Evolutionary conservation across 176 grass and related monocot genomes (phyloP), one percentile per base, ranked within the genome.

Genomic region (Canna indica): DNA sequence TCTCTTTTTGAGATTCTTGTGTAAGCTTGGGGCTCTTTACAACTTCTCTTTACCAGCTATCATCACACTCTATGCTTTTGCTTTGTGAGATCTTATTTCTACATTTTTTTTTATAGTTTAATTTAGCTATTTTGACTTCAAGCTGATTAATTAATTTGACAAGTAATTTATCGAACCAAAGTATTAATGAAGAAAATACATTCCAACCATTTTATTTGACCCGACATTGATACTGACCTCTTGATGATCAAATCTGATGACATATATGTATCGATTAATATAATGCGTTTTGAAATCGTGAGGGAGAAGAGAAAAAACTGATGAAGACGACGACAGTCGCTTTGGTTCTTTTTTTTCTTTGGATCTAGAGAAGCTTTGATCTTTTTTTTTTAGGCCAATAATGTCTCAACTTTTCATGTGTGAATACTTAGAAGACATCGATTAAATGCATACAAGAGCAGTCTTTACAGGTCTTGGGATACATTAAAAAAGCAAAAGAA

Each of bases 1-100:
- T 80, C 78, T 47, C 84, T 96, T 92, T 92, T 81, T 10, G 50
- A 83, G 93, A 91, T 96, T 96, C 84, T 61, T 68, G 44, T 76
- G 36, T 83, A 83, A 86, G 82, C 83, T 86, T 75, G 59, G 70
- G 28, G 28, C 85, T 84, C 88, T 96, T 78, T 67, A 77, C 72
- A 81, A 71, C 29, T 72, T 81, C 64, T 75, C 16, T 36, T 52
- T 77, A 36, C 52, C 47, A 69, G 59, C 38, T 22, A 66, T 32
- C 28, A 29, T 66, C 29, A 29, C 17, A 32, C 35, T 24, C 2
- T 10, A 2, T n/a, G 41, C 22, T 18, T 41, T 16, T 32, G 59
- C 59, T 26, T 32, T 33, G 14, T 62, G 13, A 12, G 14, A 16
- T 61, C 17, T 62, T 30, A 16, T 18, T 62, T 0, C 10, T 32